These are phyloP conservation scores for Alternaria incomplexa DNA, from an alignment of 2,329 filamentous ascomycete species.

Conservation along the genomic window DNA sequence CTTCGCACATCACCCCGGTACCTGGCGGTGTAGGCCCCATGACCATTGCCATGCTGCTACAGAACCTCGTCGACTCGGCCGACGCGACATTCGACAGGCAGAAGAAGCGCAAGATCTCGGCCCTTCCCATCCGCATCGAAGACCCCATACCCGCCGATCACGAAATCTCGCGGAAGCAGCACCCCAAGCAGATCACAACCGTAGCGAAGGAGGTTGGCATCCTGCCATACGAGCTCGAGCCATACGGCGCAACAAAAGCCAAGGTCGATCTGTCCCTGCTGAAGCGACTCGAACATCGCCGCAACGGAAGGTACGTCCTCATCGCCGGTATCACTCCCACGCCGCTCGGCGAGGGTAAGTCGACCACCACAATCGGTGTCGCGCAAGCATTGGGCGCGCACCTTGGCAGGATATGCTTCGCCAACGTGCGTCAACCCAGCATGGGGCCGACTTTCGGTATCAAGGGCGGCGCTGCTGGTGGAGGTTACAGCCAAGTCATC, in stretches of 20 bases:
- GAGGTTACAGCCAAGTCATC: slow-evolving; percentile 98
- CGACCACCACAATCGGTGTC: slow-evolving; percentile 94
- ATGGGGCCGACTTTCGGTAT: slow-evolving; percentile 98
- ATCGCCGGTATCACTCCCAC: slow-evolving; percentile 97
- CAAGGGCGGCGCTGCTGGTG: slow-evolving; percentile 96
- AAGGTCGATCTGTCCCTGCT: slow-evolving; percentile 87
- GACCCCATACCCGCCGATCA: slow-evolving; percentile 94
- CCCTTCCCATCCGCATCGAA: slow-evolving; percentile 81
- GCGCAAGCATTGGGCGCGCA: slow-evolving; percentile 92
- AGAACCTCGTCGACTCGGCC: slow-evolving; percentile 91
- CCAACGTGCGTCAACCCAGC: slow-evolving; percentile 95
- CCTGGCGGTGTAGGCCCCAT: slow-evolving; percentile 97
- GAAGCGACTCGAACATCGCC: slow-evolving; percentile 83
- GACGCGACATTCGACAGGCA: slow-evolving; percentile 81
- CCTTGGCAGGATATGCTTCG: slow-evolving; percentile 85
- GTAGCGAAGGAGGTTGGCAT: slow-evolving; percentile 89
- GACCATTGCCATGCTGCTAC: slow-evolving; percentile 97
- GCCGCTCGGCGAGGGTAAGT: slow-evolving; percentile 95
- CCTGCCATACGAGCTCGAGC: slow-evolving; percentile 85
- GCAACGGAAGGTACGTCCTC: slow-evolving; percentile 87
- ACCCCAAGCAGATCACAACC: slow-evolving; percentile 87
- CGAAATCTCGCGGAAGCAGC: slow-evolving; percentile 84
- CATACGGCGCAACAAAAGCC: slow-evolving; percentile 93
- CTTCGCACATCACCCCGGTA: slow-evolving; percentile 92
- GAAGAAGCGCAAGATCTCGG: slow-evolving; percentile 78